A percentile compares a stretch with the other conserved stretches of the same genome.
These are phyloP conservation scores for Pythium biforme DNA, from an alignment of 352 stramenopile genomes.

Conservation along the genomic window DNA sequence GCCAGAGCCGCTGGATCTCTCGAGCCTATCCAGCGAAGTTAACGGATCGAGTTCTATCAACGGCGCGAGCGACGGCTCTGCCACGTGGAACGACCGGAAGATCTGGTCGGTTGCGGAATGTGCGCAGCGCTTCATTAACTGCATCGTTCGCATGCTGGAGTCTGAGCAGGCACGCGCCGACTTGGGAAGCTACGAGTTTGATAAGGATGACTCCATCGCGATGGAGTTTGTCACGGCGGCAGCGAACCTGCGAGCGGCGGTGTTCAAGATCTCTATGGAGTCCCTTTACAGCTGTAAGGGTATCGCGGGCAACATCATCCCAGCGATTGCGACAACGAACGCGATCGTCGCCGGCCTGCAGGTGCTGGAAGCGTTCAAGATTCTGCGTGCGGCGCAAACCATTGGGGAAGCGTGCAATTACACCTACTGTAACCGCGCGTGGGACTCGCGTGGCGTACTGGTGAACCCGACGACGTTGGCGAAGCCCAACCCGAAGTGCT, in stretches of 20 bases:
- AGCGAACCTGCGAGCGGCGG: constrained; percentile 93
- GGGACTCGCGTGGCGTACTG: constrained; percentile 90
- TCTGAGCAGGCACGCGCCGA: constrained; percentile 51
- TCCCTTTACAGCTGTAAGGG: constrained; percentile 95
- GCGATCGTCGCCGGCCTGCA: constrained; percentile 97
- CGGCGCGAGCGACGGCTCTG: constrained; percentile 24
- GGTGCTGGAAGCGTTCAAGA: constrained; percentile 83
- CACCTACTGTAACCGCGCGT: constrained; percentile 92
- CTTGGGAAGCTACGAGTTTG: constrained; percentile 90
- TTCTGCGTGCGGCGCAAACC: constrained; percentile 59
- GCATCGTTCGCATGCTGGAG: constrained; percentile 60
- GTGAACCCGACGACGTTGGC: constrained; percentile 90
- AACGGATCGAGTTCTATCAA: constrained; percentile 19
- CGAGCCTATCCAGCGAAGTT: constrained; percentile 30
- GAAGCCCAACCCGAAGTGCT: constrained; percentile 93
- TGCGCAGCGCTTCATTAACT: constrained; percentile 81
- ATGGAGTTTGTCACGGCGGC: constrained; percentile 98
- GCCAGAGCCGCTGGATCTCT: constrained; percentile 76
- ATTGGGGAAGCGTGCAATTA: constrained; percentile 87
- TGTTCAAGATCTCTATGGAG: constrained; percentile 82
- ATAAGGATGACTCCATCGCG: constrained; percentile 96
- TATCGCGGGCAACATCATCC: constrained; percentile 99
- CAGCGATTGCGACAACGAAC: constrained; percentile 99
- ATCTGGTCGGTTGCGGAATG: constrained; percentile 91
- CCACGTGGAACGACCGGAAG: constrained; percentile 73